These are phyloP conservation scores for Talaromyces wortmannii DNA, from an alignment of 495 filamentous ascomycete species.

Conservation along the genomic window DNA sequence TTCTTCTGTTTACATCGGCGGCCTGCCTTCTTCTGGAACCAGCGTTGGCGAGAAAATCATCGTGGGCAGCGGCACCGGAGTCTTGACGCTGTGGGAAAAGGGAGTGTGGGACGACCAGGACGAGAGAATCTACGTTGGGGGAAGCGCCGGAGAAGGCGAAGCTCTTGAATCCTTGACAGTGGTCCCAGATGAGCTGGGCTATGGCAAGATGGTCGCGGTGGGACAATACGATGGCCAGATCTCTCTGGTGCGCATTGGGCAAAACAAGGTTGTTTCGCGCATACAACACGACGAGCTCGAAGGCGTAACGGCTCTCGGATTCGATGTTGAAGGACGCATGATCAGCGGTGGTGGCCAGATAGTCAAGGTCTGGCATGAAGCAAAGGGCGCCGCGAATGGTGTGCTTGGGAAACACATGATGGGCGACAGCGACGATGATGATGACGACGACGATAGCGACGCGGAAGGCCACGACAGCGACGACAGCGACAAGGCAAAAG, in stretches of 20 bases:
- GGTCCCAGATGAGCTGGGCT: slow-evolving; percentile 57
- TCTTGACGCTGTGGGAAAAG: slow-evolving; percentile 87
- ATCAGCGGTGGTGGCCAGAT: slow-evolving; percentile 77
- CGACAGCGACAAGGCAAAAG: slow-evolving; percentile 28
- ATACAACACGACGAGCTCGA: slow-evolving; percentile 79
- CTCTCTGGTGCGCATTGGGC: slow-evolving; percentile 47
- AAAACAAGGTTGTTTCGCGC: slow-evolving; percentile 51
- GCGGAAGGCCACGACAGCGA: slow-evolving; percentile 36
- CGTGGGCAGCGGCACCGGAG: slow-evolving; percentile 71
- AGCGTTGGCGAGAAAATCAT: slow-evolving; percentile 68
- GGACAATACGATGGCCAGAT: slow-evolving; percentile 68
- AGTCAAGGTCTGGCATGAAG: slow-evolving; percentile 74
- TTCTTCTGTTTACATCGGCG: slow-evolving; percentile 64
- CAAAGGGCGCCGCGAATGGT: slow-evolving; percentile 22
- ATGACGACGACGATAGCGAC: slow-evolving; percentile 25
- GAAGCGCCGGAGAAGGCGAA: slow-evolving; percentile 49
- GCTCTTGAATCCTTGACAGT: slow-evolving; percentile 64
- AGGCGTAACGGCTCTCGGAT: slow-evolving; percentile 68
- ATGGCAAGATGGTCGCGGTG: slow-evolving; percentile 62
- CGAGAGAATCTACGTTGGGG: slow-evolving; percentile 70
- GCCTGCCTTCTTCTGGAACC: slow-evolving; percentile 53
- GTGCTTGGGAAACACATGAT: slow-evolving; percentile 18
- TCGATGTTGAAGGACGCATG: slow-evolving; percentile 77
- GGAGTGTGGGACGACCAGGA: slow-evolving; percentile 93
- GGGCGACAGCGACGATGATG: slow-evolving; percentile 34